Conservation (phyloP, 2,329 filamentous ascomycete genomes). For the Colletotrichum zoysiae region DNA sequence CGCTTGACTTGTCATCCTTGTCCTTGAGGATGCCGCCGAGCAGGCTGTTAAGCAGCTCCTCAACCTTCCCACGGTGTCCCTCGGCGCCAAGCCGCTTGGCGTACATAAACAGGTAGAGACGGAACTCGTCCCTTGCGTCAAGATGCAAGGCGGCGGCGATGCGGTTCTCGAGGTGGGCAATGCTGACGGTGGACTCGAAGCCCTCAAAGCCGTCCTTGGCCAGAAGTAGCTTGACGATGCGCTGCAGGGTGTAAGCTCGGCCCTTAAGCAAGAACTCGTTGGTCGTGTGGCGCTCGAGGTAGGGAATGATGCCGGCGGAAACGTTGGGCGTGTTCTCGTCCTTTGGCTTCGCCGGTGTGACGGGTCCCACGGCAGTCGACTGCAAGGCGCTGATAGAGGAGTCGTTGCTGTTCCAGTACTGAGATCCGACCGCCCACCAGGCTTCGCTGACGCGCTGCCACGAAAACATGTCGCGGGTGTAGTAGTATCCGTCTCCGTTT, state of each 20-base stretch:
- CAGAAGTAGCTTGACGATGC: conserved; percentile 89
- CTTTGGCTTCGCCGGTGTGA: conserved; percentile 59
- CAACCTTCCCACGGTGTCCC: conserved; percentile 87
- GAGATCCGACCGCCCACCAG: conserved; percentile 98
- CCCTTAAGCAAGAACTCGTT: conserved; percentile 93
- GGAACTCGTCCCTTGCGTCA: conserved; percentile 90
- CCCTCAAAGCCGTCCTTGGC: conserved; percentile 92
- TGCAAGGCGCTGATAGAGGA: conserved; percentile 86
- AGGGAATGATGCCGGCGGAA: conserved; percentile 92
- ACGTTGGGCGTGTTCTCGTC: conserved; percentile 69
- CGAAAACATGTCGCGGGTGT: conserved; percentile 84
- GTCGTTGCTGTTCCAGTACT: conserved; percentile 99
- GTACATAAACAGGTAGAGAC: conserved; percentile 97
- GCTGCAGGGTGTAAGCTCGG: conserved; percentile 89
- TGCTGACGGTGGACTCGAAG: conserved; percentile 90
- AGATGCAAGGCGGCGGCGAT: conserved; percentile 89
- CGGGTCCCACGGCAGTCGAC: conserved; percentile 74
- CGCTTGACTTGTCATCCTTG: conserved; percentile 60
- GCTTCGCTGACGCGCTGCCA: conserved; percentile 97
- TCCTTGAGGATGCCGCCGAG: conserved; percentile 79
- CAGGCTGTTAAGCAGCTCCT: conserved; percentile 87
- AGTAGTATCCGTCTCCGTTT: conserved; percentile 94
- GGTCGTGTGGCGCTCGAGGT: conserved; percentile 93
- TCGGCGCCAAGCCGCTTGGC: conserved; percentile 95
- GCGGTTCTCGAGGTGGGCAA: conserved; percentile 95